phyloP scores from a whole-genome alignment of 2,329 filamentous ascomycete genomes.

The Microascus cirrosus region DNA sequence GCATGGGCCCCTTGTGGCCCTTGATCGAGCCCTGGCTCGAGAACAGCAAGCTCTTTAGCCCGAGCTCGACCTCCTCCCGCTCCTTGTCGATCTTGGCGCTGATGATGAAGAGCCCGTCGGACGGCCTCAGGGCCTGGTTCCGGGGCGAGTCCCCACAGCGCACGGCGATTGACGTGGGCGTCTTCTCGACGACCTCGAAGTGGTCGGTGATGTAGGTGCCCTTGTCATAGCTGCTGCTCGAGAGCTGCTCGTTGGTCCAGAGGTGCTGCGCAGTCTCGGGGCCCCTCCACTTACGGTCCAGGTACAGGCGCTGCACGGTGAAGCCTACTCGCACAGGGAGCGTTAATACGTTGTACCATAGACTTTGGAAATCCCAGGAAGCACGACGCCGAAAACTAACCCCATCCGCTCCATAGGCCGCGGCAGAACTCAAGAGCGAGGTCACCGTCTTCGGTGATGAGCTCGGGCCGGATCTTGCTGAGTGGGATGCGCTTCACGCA shows the following conservation, averaged over 20 bases:
- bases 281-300: constrained; percentile 46
- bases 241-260: constrained; percentile 46
- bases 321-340: constrained; percentile 33
- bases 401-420: constrained; percentile 54
- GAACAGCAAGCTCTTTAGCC: constrained; percentile 54
- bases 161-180: constrained; percentile 45
- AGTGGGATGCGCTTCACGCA: constrained; percentile 53
- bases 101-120: constrained; percentile 58
- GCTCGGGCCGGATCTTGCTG: constrained; percentile 50
- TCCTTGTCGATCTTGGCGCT: constrained; percentile 47
- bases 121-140: constrained; percentile 39
- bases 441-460: constrained; percentile 47
- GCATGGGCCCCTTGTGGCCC: constrained; percentile 20
- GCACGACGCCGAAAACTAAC: constrained; percentile 26
- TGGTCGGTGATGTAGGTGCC: constrained; percentile 59
- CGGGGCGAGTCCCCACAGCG: constrained; percentile 56
- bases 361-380: neutral
- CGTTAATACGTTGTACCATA: neutral
- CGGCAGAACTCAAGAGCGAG: constrained; percentile 56
- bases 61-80: constrained; percentile 49
- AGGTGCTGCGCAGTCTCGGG: constrained; percentile 45
- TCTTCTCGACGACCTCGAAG: constrained; percentile 60
- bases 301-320: constrained; percentile 43
- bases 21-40: constrained; percentile 23
- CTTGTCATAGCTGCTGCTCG: constrained; percentile 43